Percentiles rank a stretch among this genome's conserved stretches.
Conservation (phyloP, 2,329 filamentous ascomycete genomes). For the Alternaria postmessia region DNA sequence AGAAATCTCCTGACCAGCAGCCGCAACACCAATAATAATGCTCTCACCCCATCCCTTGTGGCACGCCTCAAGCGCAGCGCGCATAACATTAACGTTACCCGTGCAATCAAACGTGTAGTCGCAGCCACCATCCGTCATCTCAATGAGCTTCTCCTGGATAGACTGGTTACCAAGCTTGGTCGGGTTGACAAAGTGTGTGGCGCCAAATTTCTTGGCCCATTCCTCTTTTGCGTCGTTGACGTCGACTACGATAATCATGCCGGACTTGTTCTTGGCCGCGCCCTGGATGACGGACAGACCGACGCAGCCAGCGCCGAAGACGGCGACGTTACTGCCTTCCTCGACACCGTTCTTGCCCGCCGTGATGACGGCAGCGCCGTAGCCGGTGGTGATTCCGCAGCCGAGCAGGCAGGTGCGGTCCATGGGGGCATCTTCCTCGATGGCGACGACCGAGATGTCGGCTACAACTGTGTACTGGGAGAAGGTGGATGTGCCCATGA, state of each 20-base stretch:
- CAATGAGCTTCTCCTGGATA: conserved; percentile 90
- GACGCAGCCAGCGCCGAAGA: conserved; percentile 96
- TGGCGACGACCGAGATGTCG: conserved; percentile 96
- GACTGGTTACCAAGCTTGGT: conserved; percentile 71
- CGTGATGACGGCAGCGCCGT: conserved; percentile 93
- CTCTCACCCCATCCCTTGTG: conserved; percentile 99
- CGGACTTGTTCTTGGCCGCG: conserved; percentile 82
- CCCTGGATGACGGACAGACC: conserved; percentile 96
- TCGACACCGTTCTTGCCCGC: conserved; percentile 76
- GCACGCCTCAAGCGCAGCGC: conserved; percentile 93
- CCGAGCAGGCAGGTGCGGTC: conserved; percentile 95
- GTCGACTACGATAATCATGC: conserved; percentile 78
- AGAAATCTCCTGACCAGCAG: conserved; percentile 92
- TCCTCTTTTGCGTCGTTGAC: conserved; percentile 90
- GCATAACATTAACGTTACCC: conserved; percentile 95
- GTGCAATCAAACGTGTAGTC: conserved; percentile 99
- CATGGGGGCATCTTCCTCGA: conserved; percentile 89
- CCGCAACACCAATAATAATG: conserved; percentile 97
- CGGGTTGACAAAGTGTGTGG: conserved; percentile 96
- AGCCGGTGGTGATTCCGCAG: conserved; percentile 98
- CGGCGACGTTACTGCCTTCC: conserved; percentile 84
- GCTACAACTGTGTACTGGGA: conserved; percentile 98
- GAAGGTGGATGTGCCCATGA: conserved; percentile 99
- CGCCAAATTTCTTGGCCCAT: conserved; percentile 94
- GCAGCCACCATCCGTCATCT: conserved; percentile 97